Conservation (phyloP, 2,329 filamentous ascomycete species). For the Alternaria triticimaculans region DNA sequence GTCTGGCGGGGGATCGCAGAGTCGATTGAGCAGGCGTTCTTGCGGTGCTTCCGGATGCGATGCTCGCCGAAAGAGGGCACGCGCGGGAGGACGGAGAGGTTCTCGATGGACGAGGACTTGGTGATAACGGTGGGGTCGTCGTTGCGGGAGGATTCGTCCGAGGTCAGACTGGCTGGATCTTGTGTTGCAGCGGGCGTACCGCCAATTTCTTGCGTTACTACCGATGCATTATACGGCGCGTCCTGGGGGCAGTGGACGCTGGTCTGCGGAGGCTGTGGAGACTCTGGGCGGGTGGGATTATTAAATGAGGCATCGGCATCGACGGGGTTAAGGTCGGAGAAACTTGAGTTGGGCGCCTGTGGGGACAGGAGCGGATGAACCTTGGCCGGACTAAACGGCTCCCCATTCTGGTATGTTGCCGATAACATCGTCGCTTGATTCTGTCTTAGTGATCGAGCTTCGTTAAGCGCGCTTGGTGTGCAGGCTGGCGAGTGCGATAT, state of each 20-base stretch:
- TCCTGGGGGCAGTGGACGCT: conserved; percentile 30
- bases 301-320: conserved; percentile 34
- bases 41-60: conserved; percentile 47
- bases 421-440: conserved; percentile 29
- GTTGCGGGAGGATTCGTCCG: conserved; percentile 38
- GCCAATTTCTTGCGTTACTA: conserved; percentile 38
- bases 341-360: conserved; percentile 31
- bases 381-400: conserved; percentile 44
- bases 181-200: conserved; percentile 33
- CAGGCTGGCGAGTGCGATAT: conserved; percentile 7
- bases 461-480: not conserved
- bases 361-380: conserved; percentile 46
- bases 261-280: conserved; percentile 33
- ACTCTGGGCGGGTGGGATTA: conserved; percentile 35
- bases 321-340: conserved; percentile 44
- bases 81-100: conserved; percentile 40
- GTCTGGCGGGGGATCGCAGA: conserved; percentile 74
- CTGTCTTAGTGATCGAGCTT: not conserved
- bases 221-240: conserved; percentile 36
- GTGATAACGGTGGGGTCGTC: conserved; percentile 30
- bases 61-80: conserved; percentile 48
- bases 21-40: conserved; percentile 64
- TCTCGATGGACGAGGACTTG: conserved; percentile 45
- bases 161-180: conserved; percentile 22
- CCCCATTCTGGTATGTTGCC: conserved; percentile 31